Percentiles rank a stretch among this genome's conserved stretches.
Evolutionary conservation across 306 rosid genomes (phyloP).

Genomic region (Castanea crenata): DNA sequence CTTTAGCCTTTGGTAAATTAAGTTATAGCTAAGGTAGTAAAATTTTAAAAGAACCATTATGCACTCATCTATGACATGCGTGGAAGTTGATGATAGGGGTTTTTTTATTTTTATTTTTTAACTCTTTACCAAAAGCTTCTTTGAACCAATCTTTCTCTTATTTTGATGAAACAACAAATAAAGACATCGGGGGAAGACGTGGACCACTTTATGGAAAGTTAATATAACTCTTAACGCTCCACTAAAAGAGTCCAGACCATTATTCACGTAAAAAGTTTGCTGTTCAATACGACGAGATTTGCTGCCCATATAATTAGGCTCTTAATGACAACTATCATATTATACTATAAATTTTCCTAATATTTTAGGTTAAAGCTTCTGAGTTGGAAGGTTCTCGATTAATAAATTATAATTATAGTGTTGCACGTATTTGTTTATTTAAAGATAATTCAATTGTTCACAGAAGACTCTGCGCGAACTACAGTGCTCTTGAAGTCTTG

Average conservation of each 20-base stretch:
- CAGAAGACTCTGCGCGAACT: too few relatives aligned
- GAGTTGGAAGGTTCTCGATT: not conserved
- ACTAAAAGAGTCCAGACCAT: slow-evolving; percentile 28
- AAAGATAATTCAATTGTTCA: too few relatives aligned
- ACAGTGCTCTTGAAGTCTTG: too few relatives aligned
- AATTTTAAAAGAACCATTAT: slow-evolving; percentile 18
- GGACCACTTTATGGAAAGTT: slow-evolving; percentile 53
- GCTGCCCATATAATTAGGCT: not conserved
- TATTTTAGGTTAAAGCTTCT: not conserved
- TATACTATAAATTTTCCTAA: not conserved
- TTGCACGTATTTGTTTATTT: not conserved
- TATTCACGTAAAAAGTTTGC: not conserved
- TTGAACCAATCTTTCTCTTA: slow-evolving; percentile 86
- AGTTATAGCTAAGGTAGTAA: not conserved
- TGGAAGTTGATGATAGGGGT: slow-evolving; percentile 49
- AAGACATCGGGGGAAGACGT: slow-evolving; percentile 77
- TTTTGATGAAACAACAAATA: slow-evolving; percentile 68
- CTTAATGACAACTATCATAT: not conserved
- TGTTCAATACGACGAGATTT: not conserved
- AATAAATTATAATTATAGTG: not conserved
- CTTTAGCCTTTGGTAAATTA: not conserved
- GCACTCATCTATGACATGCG: slow-evolving; percentile 32
- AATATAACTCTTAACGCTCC: slow-evolving; percentile 18
- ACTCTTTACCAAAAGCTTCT: slow-evolving; percentile 81
- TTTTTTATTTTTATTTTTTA: not conserved